Base-by-base conservation (phyloP, 768 basidiomycete genomes). In the Suillus sp. region DNA sequence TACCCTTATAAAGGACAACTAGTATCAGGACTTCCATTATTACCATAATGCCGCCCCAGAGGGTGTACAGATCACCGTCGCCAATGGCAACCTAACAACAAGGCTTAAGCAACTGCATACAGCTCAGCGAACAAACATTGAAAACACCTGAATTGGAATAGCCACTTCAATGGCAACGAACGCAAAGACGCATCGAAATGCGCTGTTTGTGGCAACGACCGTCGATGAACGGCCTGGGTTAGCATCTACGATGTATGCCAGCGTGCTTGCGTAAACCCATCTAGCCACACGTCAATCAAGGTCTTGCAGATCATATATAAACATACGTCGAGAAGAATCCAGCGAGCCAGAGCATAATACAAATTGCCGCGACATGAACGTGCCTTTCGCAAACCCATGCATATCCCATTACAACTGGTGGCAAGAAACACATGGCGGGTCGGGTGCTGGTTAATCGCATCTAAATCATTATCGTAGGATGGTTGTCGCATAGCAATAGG, bases 231-330 rank as follows among this genome's bases (percentile, higher is more conserved):
- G 83, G 3, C 93, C 93, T 8, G 80, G 79, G 70, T 94, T 95
- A 4, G 91, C 85, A 69, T 95, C 92, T 13, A 93, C 91, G 40
- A 93, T 83, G 70, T 92, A 94, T 0, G 92, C 89, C 18, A 95
- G 78, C 1, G 88, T 87, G 54, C 84, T 85, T 4, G 86, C 77
- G 70, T 89, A 89, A 42, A 85, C 82, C 70, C 78, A 78, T 65
- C 81, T 84, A 63, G 1, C 37, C 20, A 62, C 4, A 14, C 18
- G 32, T 18, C 56, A 30, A 13, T 18, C 2, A 22, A 50, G n/a
- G 14, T 10, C 34, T 25, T 14, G 22, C 27, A 27, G 16, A 34
- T 20, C 30, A 14, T 16, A 47, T 16, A 20, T 2, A 13, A 9
- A 75, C 86, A 67, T 65, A 91, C 90, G 91, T 86, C 8, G 84